Conservation (phyloP, 495 filamentous ascomycete genomes). For the Alectoria sarmentosa region DNA sequence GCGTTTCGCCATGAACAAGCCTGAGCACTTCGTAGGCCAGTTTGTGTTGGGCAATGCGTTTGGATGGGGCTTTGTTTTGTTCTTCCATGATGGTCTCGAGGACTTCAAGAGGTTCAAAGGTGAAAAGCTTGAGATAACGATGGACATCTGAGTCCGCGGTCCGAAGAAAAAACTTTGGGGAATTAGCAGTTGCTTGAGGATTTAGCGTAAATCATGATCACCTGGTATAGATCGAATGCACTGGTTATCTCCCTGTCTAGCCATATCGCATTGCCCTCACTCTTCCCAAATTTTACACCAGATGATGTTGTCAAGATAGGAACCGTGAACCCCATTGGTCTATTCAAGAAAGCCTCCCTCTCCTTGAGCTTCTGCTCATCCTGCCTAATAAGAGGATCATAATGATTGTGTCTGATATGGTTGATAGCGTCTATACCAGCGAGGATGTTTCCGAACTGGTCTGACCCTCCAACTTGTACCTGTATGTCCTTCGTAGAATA, state of each 20-base stretch:
- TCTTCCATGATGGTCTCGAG: slow-evolving; percentile 59
- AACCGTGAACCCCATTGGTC: slow-evolving; percentile 78
- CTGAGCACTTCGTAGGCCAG: slow-evolving; percentile 75
- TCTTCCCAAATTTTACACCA: slow-evolving; percentile 93
- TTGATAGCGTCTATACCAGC: slow-evolving; percentile 83
- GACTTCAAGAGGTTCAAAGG: slow-evolving; percentile 64
- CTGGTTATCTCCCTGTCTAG: slow-evolving; percentile 74
- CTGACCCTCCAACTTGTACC: slow-evolving; percentile 87
- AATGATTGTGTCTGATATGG: slow-evolving; percentile 51
- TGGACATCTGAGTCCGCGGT: slow-evolving; percentile 73
- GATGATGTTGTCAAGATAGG: slow-evolving; percentile 79
- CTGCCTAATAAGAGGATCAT: slow-evolving; percentile 29
- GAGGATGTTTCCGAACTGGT: slow-evolving; percentile 95
- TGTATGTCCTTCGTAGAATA: slow-evolving; percentile 56
- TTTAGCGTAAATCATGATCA: slow-evolving; percentile 26
- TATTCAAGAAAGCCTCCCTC: slow-evolving; percentile 27
- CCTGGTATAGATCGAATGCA: slow-evolving; percentile 78
- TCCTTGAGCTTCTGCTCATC: slow-evolving; percentile 22
- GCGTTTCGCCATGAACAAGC: slow-evolving; percentile 62
- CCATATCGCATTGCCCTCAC: slow-evolving; percentile 91
- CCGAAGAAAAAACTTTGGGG: slow-evolving; percentile 70
- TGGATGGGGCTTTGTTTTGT: slow-evolving; percentile 57
- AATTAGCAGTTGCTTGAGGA: slow-evolving; percentile 3
- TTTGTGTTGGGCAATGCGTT: slow-evolving; percentile 69
- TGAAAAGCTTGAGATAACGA: slow-evolving; percentile 80